These are phyloP conservation scores for Azolla pinnata DNA, from an alignment of 75 land plant genomes.

Conservation along the genomic window DNA sequence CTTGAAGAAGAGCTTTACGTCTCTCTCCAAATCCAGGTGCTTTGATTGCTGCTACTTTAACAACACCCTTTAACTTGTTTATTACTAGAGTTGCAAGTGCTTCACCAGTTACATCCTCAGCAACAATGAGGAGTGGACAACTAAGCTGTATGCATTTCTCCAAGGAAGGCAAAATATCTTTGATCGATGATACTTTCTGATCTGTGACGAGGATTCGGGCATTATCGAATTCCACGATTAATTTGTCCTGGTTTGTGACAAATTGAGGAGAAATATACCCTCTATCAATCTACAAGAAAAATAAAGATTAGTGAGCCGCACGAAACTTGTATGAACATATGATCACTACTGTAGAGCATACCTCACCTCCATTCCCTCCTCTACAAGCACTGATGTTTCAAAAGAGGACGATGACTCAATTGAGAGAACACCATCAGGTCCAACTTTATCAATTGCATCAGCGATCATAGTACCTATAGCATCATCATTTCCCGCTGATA, in stretches of 20 bases:
- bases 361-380: constrained; percentile 97
- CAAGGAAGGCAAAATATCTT: constrained; percentile 60
- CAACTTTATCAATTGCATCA: constrained; percentile 79
- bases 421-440: constrained; percentile 79
- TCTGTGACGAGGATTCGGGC: constrained; percentile 78
- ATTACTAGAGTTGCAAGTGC: constrained; percentile 67
- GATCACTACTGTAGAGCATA: not conserved
- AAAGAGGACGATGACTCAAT: constrained; percentile 76
- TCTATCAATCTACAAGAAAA: constrained; percentile 56
- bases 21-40: constrained; percentile 75
- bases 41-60: constrained; percentile 77
- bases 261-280: constrained; percentile 82
- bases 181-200: constrained; percentile 48
- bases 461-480: constrained; percentile 81
- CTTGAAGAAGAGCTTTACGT: constrained; percentile 72
- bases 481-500: constrained; percentile 97
- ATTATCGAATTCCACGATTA: constrained; percentile 84
- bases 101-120: constrained; percentile 73
- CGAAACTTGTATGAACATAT: too few species aligned
- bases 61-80: constrained; percentile 58
- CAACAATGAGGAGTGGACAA: constrained; percentile 73
- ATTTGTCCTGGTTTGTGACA: constrained; percentile 75
- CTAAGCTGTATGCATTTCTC: constrained; percentile 70
- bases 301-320: not conserved
- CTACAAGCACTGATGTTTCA: constrained; percentile 68